Evolutionary conservation across 345 rosid genomes (phyloP).

Genomic region (Syzygium jambos): DNA sequence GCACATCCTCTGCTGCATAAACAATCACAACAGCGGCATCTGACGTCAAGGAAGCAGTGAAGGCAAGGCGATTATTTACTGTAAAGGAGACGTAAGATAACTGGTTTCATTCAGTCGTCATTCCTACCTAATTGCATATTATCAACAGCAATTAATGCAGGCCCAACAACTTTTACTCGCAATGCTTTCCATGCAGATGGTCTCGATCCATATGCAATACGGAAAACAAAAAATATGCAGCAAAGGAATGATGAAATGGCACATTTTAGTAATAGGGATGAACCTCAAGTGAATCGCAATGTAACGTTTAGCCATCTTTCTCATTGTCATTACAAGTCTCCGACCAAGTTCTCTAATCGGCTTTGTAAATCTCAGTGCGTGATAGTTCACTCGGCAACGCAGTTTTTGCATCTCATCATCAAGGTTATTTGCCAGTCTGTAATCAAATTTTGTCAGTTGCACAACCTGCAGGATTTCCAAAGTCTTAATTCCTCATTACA

Average conservation of each 20-base stretch:
- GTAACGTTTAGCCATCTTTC: constrained; percentile 65
- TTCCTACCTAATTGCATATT: background rate
- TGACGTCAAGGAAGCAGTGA: background rate
- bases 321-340: constrained; percentile 67
- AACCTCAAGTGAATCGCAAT: constrained; percentile 95
- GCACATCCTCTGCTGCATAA: background rate
- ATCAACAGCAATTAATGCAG: background rate
- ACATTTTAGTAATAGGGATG: background rate
- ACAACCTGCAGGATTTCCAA: constrained; percentile 60
- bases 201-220: background rate
- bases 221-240: background rate
- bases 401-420: constrained; percentile 83
- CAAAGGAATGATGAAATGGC: background rate
- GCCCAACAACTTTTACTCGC: background rate
- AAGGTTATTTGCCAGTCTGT: constrained; percentile 81
- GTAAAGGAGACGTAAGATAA: background rate
- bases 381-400: constrained; percentile 93
- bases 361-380: constrained; percentile 81
- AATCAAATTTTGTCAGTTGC: constrained; percentile 97
- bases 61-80: background rate
- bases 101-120: background rate
- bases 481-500: background rate
- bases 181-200: background rate
- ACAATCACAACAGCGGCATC: background rate
- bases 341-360: constrained; percentile 76